Evolutionary conservation across 331 rosid genomes (phyloP), one percentile per base, ranked within the genome.

Genomic region (Quercus phellos): DNA sequence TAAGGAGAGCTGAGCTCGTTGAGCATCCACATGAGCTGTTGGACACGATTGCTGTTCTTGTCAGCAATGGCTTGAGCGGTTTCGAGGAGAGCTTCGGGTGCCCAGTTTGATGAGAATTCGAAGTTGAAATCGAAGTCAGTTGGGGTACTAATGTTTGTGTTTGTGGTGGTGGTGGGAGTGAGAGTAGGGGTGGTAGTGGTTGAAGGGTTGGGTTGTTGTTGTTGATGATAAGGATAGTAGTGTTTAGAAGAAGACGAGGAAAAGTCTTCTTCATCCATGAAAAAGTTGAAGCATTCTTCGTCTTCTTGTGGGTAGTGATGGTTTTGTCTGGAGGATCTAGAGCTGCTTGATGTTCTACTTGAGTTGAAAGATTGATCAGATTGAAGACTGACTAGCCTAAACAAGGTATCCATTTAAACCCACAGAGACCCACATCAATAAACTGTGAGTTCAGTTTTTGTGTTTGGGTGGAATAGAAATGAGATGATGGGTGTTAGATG

Each of bases 181-280:
- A 72, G 46, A 6, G 82, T 55, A 9, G 78, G 16, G 68, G 82
- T 76, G 13, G 81, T 55, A 18, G 86, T 51, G 38, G 84, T 46
- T 17, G 80, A 21, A 9, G 78, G 71, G 18, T 68, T 77, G 46
- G 70, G 81, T 1, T 74, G 82, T 0, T 11, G 53, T 2, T 11
- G 53, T 46, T 46, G 53, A 46, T 46, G 14, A 84, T 86, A 79
- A n/a, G 89, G 90, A 83, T 80, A 83, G 77, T 83, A 85, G 88
- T 88, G 94, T 64, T 74, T 85, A 34, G 98, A 90, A 78, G 99
- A 88, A 76, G 97, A 87, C 34, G 98, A 89, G 84, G 99, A 95
- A 55, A 95, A 79, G 87, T 92, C 97, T 88, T 91, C 97, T 74
- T 94, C 98, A 91, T 92, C 99, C 99, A 92, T 94, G 96, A 89